Base-by-base conservation (phyloP, 2,329 filamentous ascomycete species). In the Apiospora kogelbergensis region DNA sequence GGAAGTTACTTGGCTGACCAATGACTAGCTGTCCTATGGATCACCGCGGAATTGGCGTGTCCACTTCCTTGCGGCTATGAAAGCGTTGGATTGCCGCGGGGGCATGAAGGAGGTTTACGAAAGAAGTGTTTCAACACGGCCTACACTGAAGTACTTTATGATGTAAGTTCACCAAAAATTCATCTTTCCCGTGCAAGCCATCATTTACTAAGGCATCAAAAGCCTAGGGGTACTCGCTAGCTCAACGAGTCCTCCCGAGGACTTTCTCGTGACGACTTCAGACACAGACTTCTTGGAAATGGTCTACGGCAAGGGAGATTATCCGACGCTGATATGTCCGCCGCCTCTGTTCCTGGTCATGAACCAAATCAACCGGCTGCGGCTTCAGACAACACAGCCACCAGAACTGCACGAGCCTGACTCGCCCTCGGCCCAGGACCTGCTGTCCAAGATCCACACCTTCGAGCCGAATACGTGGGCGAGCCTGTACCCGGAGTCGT, bases 401-500 rank as follows among this genome's bases (percentile, higher is more conserved):
- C 30, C 26, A 1, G 26, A 63, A 37, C 30, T 65, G 41, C 53
- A 40, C 9, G 68, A 68, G 6, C 11, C n/a, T n/a, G 22, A 65
- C 22, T 67, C 30, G n/a, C 37, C 22, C 37, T 40, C 17, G 33
- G 74, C 77, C 10, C 71, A 69, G 26, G 68, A 66, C 9, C 68
- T 77, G 4, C 65, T 80, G 1, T 41, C 57, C 7, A 68, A 70
- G 0, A 73, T 80, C 67, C 57, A 74, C 10, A 15, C 3, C 24
- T 81, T 81, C 73, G 76, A 72, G 0, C 70, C 78, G n/a, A 71
- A 74, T 6, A 44, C 68, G 44, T 80, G 77, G 75, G 73, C 74
- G 13, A 63, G 68, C 4, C 63, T 66, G 10, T 73, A 74, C 65
- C 68, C 70, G 3, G 68, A 53, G 1, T 73, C 72, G 2, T 69